Evolutionary conservation across 441 rosid genomes (phyloP), one percentile per base, ranked within the genome.

Genomic region (Daphne laureola): DNA sequence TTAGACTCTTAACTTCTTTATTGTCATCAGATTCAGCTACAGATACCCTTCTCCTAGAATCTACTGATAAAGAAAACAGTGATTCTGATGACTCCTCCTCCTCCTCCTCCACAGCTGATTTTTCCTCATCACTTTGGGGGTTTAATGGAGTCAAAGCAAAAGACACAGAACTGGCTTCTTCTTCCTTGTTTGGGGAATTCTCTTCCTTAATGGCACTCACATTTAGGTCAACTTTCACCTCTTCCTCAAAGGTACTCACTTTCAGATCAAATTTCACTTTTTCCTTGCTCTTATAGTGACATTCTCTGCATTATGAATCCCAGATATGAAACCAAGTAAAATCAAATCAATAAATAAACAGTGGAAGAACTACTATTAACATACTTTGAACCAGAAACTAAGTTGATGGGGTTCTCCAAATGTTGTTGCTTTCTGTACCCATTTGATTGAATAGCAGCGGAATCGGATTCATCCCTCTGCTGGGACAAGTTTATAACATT

Each of bases 1-100:
- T 57, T 38, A 75, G 75, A 63, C 84, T 76, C 31, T 51, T 74
- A 13, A 78, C 79, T 68, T 78, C 88, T 67, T 73, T 72, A 4
- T 4, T 21, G 25, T 72, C 80, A n/a, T 58, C 87, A 46, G 45
- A 51, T 38, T 68, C 73, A 47, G 46, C 60, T 14, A 47, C 77
- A 44, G 8, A 41, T 8, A 14, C 57, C 12, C 65, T 67, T 51
- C 70, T 70, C 51, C 78, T 74, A 14, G 82, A 81, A 54, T 76
- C 82, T 15, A 82, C 73, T 7, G 84, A 77, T 35, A 78, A 36
- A 4, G 88, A 78, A 68, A 82, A 78, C 71, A 82, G 44, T 15
- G 90, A 83, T 43, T 77, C 91, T 0, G 85, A 83, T 17, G 83
- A 73, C 61, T 83, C 85, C 53, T 67, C 75, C 46, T 60, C 56